Evolutionary conservation across 2,329 filamentous ascomycete species (phyloP).

Genomic region (Apiospora koreana): DNA sequence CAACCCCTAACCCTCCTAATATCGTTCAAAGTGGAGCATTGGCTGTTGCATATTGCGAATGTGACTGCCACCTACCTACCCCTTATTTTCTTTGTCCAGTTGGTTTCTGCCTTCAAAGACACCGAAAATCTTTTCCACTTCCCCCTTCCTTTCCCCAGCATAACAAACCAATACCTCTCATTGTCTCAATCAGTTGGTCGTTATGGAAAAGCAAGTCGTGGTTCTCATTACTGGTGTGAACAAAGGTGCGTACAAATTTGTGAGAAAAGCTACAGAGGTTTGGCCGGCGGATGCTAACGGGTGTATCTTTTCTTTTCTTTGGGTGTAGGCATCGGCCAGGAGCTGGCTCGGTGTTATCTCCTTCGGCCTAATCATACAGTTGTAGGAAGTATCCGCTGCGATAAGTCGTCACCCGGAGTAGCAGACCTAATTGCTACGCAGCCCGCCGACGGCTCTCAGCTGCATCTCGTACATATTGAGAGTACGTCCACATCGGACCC

Average conservation of each 20-base stretch:
- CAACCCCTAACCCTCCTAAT: no score
- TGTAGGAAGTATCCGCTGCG: conserved; percentile 38
- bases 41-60: no score
- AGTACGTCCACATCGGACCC: conserved; percentile 28
- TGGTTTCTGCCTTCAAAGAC: no score
- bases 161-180: background rate
- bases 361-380: conserved; percentile 37
- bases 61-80: no score
- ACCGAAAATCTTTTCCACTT: no score
- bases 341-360: conserved; percentile 33
- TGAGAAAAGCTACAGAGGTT: background rate
- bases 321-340: conserved; percentile 35
- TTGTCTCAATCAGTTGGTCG: background rate
- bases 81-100: no score
- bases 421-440: conserved; percentile 27
- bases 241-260: background rate
- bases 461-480: conserved; percentile 35
- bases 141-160: no score
- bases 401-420: conserved; percentile 26
- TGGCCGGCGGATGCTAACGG: background rate
- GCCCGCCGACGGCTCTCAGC: conserved; percentile 27
- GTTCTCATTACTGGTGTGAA: background rate
- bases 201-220: background rate
- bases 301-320: background rate
- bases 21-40: no score